A percentile compares a stretch with the other conserved stretches of the same genome.
These are phyloP conservation scores for Tricladium varicosporioides DNA, from an alignment of 2,329 filamentous ascomycete genomes.

Conservation along the genomic window DNA sequence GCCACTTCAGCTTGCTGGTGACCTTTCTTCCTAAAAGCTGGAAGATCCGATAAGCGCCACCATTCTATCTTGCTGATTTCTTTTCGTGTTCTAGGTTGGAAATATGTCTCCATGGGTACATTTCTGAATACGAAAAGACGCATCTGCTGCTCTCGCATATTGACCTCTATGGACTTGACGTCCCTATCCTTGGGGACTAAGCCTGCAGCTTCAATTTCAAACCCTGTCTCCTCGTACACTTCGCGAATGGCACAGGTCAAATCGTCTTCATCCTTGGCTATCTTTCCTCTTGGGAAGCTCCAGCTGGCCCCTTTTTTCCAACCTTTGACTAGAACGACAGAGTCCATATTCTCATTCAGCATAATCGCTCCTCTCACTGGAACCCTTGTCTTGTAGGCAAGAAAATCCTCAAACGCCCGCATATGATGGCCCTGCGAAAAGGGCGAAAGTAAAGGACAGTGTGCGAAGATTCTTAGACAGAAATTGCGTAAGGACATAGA, in stretches of 20 bases:
- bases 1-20: constrained; percentile 52
- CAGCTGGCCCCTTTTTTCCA: constrained; percentile 97
- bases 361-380: constrained; percentile 93
- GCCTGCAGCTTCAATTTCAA: constrained; percentile 73
- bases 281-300: constrained; percentile 96
- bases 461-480: constrained; percentile 86
- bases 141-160: constrained; percentile 91
- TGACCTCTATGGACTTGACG: constrained; percentile 82
- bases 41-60: constrained; percentile 87
- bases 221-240: constrained; percentile 94
- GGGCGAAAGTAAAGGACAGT: constrained; percentile 82
- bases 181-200: constrained; percentile 70
- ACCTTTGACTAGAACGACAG: constrained; percentile 88
- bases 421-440: constrained; percentile 77
- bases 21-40: constrained; percentile 66
- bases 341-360: constrained; percentile 91
- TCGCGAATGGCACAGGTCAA: constrained; percentile 91
- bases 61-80: constrained; percentile 97
- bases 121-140: constrained; percentile 88
- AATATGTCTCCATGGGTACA: constrained; percentile 81
- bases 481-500: constrained; percentile 83
- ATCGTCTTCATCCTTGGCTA: constrained; percentile 95
- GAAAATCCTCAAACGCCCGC: constrained; percentile 84
- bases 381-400: constrained; percentile 91
- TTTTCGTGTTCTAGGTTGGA: constrained; percentile 88